Percentiles rank a stretch among this genome's conserved stretches.
Evolutionary conservation across 495 filamentous ascomycete genomes (phyloP).

Genomic region (Chaetomium fimeti): DNA sequence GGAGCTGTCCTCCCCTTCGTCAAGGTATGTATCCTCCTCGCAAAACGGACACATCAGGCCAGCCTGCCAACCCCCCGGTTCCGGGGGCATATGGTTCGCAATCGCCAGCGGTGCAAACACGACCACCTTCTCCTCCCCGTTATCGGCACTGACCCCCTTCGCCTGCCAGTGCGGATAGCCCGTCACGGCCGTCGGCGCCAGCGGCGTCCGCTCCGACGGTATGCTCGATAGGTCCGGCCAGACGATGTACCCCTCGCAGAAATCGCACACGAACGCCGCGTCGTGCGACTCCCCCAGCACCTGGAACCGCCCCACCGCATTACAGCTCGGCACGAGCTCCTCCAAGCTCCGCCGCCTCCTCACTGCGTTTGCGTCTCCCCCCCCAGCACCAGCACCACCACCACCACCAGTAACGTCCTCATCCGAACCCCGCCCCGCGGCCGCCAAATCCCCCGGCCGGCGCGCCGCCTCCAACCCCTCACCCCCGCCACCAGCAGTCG

Average conservation of each 20-base stretch:
- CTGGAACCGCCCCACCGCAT: conserved; percentile 44
- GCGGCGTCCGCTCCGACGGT: conserved; percentile 37
- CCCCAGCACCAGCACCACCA: no score
- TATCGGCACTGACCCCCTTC: conserved; percentile 20
- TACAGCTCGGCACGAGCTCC: conserved; percentile 40
- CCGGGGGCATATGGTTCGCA: conserved; percentile 49
- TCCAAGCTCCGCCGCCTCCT: conserved; percentile 31
- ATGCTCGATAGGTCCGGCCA: conserved; percentile 47
- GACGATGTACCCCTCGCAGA: conserved; percentile 50
- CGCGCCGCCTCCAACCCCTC: conserved; percentile 5
- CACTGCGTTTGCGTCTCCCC: not conserved
- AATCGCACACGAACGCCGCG: conserved; percentile 51
- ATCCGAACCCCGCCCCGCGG: not conserved
- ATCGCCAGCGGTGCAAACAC: conserved; percentile 51
- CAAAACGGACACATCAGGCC: conserved; percentile 48
- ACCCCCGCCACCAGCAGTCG: not conserved
- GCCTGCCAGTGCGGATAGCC: conserved; percentile 40
- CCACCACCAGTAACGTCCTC: no score
- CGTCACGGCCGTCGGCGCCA: conserved; percentile 11
- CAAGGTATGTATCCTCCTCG: conserved; percentile 49
- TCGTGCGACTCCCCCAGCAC: conserved; percentile 39
- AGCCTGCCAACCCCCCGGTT: conserved; percentile 43
- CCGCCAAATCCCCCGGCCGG: not conserved
- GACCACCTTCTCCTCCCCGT: conserved; percentile 41
- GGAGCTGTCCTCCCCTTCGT: conserved; percentile 44